Evolutionary conservation across 1,284 basidiomycete species (phyloP).

Genomic region (Neolentinus lepideus): DNA sequence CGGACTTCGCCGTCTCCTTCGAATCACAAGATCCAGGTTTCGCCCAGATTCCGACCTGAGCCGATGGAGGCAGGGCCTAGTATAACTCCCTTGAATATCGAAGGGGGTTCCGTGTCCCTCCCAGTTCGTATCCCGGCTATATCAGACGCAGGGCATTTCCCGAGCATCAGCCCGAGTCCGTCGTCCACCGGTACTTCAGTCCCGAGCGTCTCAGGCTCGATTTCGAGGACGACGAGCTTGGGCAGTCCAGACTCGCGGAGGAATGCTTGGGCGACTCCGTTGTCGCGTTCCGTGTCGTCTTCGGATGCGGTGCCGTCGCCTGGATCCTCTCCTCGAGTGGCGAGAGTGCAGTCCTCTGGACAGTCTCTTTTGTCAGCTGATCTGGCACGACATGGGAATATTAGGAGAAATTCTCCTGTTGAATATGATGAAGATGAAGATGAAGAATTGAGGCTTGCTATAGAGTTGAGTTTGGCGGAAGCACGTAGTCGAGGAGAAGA

Average conservation of each 20-base stretch:
- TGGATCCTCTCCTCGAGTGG: not conserved
- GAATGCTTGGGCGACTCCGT: not conserved
- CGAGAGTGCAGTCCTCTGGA: slow-evolving; percentile 2
- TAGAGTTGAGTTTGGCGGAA: slow-evolving; percentile 24
- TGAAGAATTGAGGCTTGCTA: slow-evolving; percentile 19
- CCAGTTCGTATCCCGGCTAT: not conserved
- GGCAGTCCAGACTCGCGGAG: not conserved
- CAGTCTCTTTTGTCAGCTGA: not conserved
- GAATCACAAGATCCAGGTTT: slow-evolving; percentile 26
- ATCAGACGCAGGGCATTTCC: not conserved
- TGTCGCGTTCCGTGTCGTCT: not conserved
- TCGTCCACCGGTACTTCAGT: not conserved
- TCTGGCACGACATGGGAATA: not conserved
- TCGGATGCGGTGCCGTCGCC: not conserved
- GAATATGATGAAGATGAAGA: slow-evolving; percentile 19
- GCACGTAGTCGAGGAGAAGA: slow-evolving; percentile 13
- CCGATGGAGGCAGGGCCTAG: slow-evolving; percentile 25
- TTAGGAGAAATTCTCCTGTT: slow-evolving; percentile 6
- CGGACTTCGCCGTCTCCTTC: slow-evolving; percentile 15
- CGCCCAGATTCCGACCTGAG: slow-evolving; percentile 26
- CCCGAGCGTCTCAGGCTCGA: not conserved
- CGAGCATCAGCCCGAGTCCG: not conserved
- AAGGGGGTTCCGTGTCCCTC: slow-evolving; percentile 2
- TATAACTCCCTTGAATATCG: not conserved
- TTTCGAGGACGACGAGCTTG: not conserved